Percentiles rank a stretch among this genome's conserved stretches.
phyloP scores from a whole-genome alignment of 331 rosid species.

The Rhamnella rubrinervis region DNA sequence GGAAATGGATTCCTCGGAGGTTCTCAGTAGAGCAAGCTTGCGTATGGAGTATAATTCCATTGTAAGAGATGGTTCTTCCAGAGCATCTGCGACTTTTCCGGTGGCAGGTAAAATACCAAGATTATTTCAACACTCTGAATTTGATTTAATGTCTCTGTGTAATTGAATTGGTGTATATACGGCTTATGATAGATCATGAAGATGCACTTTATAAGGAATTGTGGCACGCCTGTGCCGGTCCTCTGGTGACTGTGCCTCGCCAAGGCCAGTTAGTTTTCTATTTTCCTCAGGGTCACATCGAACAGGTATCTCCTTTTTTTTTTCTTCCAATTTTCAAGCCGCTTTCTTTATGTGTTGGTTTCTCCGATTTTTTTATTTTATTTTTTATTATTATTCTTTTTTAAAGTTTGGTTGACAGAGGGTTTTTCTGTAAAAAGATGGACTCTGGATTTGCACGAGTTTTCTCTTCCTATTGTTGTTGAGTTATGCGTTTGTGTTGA shows the following conservation, averaged over 20 bases:
- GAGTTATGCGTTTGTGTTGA: not conserved
- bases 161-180: not conserved
- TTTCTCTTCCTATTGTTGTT: not conserved
- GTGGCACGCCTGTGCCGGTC: slow-evolving; percentile 99
- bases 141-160: slow-evolving; percentile 4
- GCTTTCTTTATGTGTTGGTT: not conserved
- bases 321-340: no score
- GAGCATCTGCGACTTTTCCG: no score
- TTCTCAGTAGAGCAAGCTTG: no score
- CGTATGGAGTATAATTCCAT: no score
- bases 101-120: no score
- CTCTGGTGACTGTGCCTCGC: slow-evolving; percentile 93
- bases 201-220: slow-evolving; percentile 84
- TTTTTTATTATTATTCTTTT: not conserved
- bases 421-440: not conserved
- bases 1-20: no score
- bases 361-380: not conserved
- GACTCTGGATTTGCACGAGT: not conserved
- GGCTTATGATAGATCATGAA: slow-evolving; percentile 56
- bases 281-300: slow-evolving; percentile 98
- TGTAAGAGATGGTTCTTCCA: no score
- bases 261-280: slow-evolving; percentile 81
- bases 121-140: no score
- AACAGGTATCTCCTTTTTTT: slow-evolving; percentile 55
- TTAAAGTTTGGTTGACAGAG: not conserved